Percentiles rank a stretch among this genome's conserved stretches.
These are phyloP conservation scores for Puccinia novopanici DNA, from an alignment of 1,284 basidiomycete species.

Conservation along the genomic window DNA sequence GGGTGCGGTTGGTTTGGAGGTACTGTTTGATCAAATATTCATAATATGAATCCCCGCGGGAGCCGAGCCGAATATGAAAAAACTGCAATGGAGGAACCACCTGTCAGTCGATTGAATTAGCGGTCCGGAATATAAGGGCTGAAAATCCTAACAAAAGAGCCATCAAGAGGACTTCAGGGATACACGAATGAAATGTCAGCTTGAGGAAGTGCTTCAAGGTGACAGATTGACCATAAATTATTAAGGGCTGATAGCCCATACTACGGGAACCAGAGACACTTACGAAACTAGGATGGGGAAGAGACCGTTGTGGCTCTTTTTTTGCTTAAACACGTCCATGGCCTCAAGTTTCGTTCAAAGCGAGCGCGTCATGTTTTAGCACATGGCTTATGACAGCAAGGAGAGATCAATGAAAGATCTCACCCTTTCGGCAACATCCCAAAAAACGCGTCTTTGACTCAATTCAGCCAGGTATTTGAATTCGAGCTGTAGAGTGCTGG, in stretches of 20 bases:
- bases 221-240: neutral
- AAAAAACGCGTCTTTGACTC: constrained; percentile 75
- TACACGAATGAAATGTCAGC: constrained; percentile 60
- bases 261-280: constrained; percentile 53
- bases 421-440: constrained; percentile 77
- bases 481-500: constrained; percentile 75
- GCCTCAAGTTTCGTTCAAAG: constrained; percentile 62
- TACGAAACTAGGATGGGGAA: constrained; percentile 83
- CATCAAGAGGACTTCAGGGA: constrained; percentile 18
- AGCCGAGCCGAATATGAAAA: constrained; percentile 82
- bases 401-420: constrained; percentile 39
- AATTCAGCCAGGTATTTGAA: constrained; percentile 83
- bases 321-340: constrained; percentile 70
- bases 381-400: neutral
- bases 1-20: constrained; percentile 70
- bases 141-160: constrained; percentile 28
- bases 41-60: constrained; percentile 90
- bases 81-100: constrained; percentile 54
- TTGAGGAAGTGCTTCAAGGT: neutral
- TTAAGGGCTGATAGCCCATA: neutral
- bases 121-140: neutral
- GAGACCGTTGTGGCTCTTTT: constrained; percentile 71
- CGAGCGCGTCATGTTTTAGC: neutral
- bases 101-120: neutral
- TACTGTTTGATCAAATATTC: constrained; percentile 73